These are phyloP conservation scores for Zea luxurians DNA, from an alignment of 176 grass and related monocot genomes.

Conservation along the genomic window DNA sequence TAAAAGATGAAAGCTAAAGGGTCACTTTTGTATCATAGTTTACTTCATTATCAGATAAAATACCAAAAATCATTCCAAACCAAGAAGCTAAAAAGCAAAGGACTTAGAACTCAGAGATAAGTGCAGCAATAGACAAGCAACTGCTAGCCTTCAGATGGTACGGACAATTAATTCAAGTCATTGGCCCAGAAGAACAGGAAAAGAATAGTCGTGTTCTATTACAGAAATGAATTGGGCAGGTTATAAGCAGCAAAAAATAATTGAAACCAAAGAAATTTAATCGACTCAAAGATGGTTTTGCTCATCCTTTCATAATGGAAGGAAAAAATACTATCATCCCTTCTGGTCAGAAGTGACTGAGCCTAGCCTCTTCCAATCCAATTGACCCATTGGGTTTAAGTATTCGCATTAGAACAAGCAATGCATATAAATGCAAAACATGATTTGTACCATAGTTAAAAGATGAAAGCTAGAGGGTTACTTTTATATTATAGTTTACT, in stretches of 20 bases:
- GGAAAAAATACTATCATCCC: background rate
- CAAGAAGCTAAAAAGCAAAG: too few species aligned
- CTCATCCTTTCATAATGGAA: background rate
- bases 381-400: background rate
- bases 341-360: background rate
- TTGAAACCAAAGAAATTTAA: background rate
- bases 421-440: background rate
- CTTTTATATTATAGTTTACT: background rate
- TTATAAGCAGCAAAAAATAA: background rate
- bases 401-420: background rate
- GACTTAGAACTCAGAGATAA: too few species aligned
- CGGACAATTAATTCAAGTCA: conserved; percentile 34
- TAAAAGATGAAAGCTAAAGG: too few species aligned
- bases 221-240: background rate
- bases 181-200: background rate
- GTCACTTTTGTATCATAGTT: too few species aligned
- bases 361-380: background rate
- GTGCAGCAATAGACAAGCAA: conserved; percentile 1
- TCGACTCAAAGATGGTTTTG: fast-evolving
- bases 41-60: too few species aligned
- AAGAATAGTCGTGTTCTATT: background rate
- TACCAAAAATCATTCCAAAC: too few species aligned
- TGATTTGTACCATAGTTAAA: background rate
- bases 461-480: background rate
- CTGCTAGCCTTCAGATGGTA: conserved; percentile 32